Percentiles rank a stretch among this genome's conserved stretches.
phyloP scores from a whole-genome alignment of 106 monocot genomes.

The Platanthera zijinensis region DNA sequence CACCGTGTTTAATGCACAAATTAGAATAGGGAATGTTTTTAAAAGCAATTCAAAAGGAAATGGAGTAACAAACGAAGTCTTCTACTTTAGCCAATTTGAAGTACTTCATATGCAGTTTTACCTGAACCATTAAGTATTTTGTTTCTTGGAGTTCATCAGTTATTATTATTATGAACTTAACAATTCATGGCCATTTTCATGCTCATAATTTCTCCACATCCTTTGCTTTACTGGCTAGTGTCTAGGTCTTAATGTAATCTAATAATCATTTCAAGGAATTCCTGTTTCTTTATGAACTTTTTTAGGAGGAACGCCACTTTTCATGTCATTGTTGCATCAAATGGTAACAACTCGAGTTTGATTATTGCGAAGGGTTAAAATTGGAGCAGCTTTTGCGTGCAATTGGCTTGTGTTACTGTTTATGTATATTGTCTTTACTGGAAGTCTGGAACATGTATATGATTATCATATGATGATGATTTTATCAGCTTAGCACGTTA shows the following conservation, averaged over 20 bases:
- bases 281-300: neutral
- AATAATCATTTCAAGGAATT: neutral
- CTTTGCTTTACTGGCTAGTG: neutral
- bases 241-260: neutral
- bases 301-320: neutral
- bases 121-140: constrained; percentile 1
- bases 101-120: neutral
- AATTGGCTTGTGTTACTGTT: neutral
- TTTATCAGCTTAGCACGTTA: neutral
- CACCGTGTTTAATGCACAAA: neutral
- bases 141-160: neutral
- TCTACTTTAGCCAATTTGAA: neutral
- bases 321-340: neutral
- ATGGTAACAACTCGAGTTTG: neutral
- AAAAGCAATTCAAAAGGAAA: neutral
- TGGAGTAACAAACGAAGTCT: neutral
- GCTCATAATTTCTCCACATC: neutral
- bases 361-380: neutral
- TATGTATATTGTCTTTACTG: neutral
- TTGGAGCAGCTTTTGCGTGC: neutral
- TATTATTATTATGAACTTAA: neutral
- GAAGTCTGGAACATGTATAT: neutral
- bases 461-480: neutral
- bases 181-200: neutral
- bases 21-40: neutral